Evolutionary conservation across 2,329 filamentous ascomycete genomes (phyloP).

Genomic region (Trichoderma simmonsii): DNA sequence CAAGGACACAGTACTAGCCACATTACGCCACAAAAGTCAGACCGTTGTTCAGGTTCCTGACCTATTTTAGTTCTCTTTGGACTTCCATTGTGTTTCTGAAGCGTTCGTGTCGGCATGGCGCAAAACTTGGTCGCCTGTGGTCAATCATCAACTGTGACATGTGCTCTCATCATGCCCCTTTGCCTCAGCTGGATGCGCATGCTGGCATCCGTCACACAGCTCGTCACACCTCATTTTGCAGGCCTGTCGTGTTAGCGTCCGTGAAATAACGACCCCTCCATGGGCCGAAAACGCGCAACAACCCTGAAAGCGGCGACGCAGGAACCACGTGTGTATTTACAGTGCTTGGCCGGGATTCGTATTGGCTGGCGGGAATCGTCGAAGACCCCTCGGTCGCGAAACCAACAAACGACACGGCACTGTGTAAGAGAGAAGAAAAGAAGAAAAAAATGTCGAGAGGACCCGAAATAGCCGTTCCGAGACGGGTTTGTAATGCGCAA

Average conservation of each 20-base stretch:
- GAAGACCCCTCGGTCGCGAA: background rate
- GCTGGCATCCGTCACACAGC: background rate
- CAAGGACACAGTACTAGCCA: background rate
- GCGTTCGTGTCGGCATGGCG: background rate
- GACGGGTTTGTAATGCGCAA: background rate
- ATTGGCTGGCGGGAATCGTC: background rate
- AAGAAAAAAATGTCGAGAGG: background rate
- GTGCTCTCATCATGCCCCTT: background rate
- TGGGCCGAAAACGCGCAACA: constrained; percentile 6
- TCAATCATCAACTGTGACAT: background rate
- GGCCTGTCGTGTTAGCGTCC: constrained; percentile 5
- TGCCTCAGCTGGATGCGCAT: background rate
- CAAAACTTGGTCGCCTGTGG: background rate
- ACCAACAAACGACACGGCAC: background rate
- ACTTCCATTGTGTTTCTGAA: background rate
- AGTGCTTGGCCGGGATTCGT: background rate
- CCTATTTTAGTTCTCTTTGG: background rate
- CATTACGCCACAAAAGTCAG: background rate
- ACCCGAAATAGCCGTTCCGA: background rate
- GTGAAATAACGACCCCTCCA: constrained; percentile 7
- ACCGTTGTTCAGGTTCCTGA: background rate
- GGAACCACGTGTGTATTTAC: constrained; percentile 14
- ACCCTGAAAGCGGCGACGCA: constrained; percentile 12
- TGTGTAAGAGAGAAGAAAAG: background rate
- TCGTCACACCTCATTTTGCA: background rate